Evolutionary conservation across 2,329 filamentous ascomycete species (phyloP), one percentile per base, ranked within the genome.

Genomic region (Byssoonygena ceratinophila): DNA sequence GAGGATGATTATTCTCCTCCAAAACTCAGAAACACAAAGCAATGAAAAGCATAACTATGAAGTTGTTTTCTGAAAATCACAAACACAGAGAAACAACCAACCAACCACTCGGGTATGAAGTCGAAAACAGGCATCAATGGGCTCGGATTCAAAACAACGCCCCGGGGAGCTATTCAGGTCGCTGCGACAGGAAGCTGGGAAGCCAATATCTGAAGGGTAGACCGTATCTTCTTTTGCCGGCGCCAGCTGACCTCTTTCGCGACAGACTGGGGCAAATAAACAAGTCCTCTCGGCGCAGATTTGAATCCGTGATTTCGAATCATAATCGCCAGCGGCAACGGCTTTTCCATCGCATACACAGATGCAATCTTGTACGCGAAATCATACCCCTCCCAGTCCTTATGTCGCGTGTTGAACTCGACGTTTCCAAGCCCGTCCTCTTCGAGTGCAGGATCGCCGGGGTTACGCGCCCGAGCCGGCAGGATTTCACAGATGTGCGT

Each of bases 241-340:
- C 44, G 16, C 51, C 54, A 56, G 22, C 43, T 23, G 20, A 55
- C 39, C 20, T n/a, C 11, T 18, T 44, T 7, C 14, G 12, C 45
- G 5, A 53, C 45, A n/a, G 51, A 53, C 36, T 29, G 32, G 5
- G 37, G 44, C 40, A 53, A 18, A 20, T 46, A 46, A 25, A 46
- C 44, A 8, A 34, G 31, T 14, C 45, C 45, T n/a, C 45, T 47
- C 16, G 45, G 45, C 14, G 54, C 54, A 4, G 32, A 80, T 61
- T 80, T 76, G 68, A 80, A 74, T 49, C 78, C 73, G 58, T 77
- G 76, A 51, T 79, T 72, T 55, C 74, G 40, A 57, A 22, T 57
- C 59, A 64, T 58, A 48, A 57, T 55, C n/a, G 22, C 16, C 25
- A 57, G 48, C 8, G 56, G 44, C 3, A 64, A 59, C 0, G 56